Base-by-base conservation (phyloP, 345 rosid species). In the Euclidium syriacum region DNA sequence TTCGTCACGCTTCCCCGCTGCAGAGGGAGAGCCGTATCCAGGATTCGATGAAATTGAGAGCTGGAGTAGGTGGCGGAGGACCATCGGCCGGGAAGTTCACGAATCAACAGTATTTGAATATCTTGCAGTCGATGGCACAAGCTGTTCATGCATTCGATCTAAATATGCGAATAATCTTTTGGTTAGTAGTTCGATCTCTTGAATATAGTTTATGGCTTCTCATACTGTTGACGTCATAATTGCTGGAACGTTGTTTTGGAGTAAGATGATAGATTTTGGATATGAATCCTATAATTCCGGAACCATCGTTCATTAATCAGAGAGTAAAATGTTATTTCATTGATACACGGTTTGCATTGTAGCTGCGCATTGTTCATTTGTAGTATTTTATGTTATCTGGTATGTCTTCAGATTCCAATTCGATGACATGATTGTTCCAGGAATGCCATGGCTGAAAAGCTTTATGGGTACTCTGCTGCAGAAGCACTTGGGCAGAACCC, bases 101-200 rank as follows among this genome's bases (percentile, higher is more conserved):
- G 1, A 82, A 90, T 43, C 80, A 61, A 25, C 96, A 90, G 65
- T 90, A 79, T 78, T 76, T 87, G 77, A 90, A 85, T 65, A 94
- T 94, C 16, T 80, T 94, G 73, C 96, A 94, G 78, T 83, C 90
- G 14, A 81, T 94, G 97, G 96, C 95, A 30, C 99, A 94, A 60
- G 75, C 96, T 39, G 91, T 94, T 74, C 95, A 94, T 70, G 89
- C 91, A 53, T 74, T 78, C 56, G 95, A 85, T 74, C 73, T 74
- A 1, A 52, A 60, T 15, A 82, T 81, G 61, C 85, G 87, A 19
- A 73, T 94, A 7, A 79, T 90, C 55, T 90, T 89, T 62, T 94
- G 97, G 99, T 94, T 59, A 81, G 86, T 62, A 9, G 30, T 44
- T 67, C n/a, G 4, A 14, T 52, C 33, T 40, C 22, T 10, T 56